Base-by-base conservation (phyloP, 495 filamentous ascomycete genomes). In the Hypoxylon subgilvum region DNA sequence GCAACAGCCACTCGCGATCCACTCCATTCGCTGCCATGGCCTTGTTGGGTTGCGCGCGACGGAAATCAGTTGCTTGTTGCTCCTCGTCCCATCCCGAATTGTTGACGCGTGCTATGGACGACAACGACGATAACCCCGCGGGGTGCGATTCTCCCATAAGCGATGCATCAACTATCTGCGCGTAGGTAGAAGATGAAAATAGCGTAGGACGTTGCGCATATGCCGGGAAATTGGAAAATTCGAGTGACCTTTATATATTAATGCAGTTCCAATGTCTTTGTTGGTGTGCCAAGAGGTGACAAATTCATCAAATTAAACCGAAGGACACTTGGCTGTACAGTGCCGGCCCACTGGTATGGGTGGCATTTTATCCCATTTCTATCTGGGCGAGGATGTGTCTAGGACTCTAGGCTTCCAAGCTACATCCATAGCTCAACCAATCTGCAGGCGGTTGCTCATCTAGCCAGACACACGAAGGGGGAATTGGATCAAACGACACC, bases 1-100 rank as follows among this genome's bases (percentile, higher is more conserved):
- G 61, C 53, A 53, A 54, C 49, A 49, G 39, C 46, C 52, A 41
- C 21, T 63, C 60, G 48, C 42, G 53, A 34, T 52, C 52, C 9
- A 57, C 36, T 18, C 40, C 61, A 43, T 54, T 54, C 13, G 23
- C 18, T 44, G 25, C 27, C 16, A 23, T 28, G 6, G 14, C 25
- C 21, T 46, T n/a, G n/a, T n/a, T 51, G 22, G 48, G 40, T 46
- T 38, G 49, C 9, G 27, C 31, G 43, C 32, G 42, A 17, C 6
- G 53, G 27, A 19, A 39, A 19, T 63, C 43, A 5, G 49, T n/a
- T n/a, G n/a, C 30, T 36, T 22, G 25, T 34, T 53, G 40, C 22
- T 49, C 48, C 28, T 49, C 43, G 43, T 57, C 53, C 60, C 60
- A 57, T 44, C 21, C 60, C 52, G 42, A 45, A 30, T 21, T 32